Conservation (phyloP, 1,139 yeast genomes). For the Saccharomyces uvarum region DNA sequence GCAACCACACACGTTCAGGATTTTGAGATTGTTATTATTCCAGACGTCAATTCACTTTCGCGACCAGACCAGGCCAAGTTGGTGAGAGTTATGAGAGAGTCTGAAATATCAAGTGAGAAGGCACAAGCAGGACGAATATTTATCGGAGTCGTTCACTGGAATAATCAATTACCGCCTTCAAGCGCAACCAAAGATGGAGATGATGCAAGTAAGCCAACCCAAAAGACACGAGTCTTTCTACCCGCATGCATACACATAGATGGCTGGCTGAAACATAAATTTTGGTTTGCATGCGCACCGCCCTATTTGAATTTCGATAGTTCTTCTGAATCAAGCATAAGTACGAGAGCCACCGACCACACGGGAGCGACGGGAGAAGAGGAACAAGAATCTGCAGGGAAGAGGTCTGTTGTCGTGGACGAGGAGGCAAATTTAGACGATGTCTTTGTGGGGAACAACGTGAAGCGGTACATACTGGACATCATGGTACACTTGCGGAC, state of each 20-base stretch:
- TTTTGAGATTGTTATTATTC: conserved; percentile 4
- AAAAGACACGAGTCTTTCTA: conserved; percentile 3
- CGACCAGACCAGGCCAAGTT: conserved; percentile 4
- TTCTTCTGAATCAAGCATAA: background rate
- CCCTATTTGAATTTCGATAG: conserved; percentile 5
- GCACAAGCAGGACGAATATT: conserved; percentile 8
- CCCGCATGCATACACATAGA: conserved; percentile 5
- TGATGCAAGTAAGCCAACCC: background rate
- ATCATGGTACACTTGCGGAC: conserved; percentile 29
- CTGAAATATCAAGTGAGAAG: background rate
- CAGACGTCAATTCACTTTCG: background rate
- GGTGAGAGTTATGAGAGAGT: conserved; percentile 8
- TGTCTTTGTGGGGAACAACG: conserved; percentile 19
- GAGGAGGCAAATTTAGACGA: conserved; percentile 5
- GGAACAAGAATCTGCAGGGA: background rate
- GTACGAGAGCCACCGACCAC: background rate
- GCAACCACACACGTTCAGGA: background rate
- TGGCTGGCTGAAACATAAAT: conserved; percentile 24
- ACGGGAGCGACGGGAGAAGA: background rate
- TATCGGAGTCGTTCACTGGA: conserved; percentile 18
- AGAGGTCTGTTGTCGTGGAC: background rate
- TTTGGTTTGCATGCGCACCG: conserved; percentile 26
- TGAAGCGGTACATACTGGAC: conserved; percentile 30
- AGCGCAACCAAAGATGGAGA: background rate
- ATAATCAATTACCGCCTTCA: background rate